Percentiles rank a stretch among this genome's conserved stretches.
phyloP scores from a whole-genome alignment of 2,329 filamentous ascomycete species.

The Pseudovirgaria hyperparasitica region DNA sequence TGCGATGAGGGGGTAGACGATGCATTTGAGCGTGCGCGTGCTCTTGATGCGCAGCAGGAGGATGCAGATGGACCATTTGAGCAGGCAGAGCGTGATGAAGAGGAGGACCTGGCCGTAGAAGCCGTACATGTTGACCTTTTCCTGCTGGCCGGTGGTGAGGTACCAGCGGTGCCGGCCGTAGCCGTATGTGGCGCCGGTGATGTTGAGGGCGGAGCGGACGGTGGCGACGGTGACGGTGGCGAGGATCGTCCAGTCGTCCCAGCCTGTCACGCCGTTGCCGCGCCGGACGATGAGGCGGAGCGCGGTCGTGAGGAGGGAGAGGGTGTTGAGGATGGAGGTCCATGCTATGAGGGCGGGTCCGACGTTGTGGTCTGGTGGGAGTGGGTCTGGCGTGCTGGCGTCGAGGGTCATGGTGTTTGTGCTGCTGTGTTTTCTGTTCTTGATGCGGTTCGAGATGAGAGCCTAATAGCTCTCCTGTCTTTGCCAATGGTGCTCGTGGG shows the following conservation, averaged over 20 bases:
- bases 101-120: conserved; percentile 30
- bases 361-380: conserved; percentile 9
- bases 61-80: conserved; percentile 32
- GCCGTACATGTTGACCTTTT: conserved; percentile 24
- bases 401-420: too few relatives aligned
- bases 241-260: conserved; percentile 28
- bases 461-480: too few relatives aligned
- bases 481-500: too few relatives aligned
- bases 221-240: conserved; percentile 17
- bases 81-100: conserved; percentile 26
- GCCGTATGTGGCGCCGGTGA: conserved; percentile 20
- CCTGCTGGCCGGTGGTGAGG: conserved; percentile 18
- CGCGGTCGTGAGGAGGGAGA: conserved; percentile 20
- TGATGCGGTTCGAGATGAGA: too few relatives aligned
- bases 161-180: conserved; percentile 29
- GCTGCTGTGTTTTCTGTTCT: too few relatives aligned
- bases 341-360: conserved; percentile 20
- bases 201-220: conserved; percentile 20
- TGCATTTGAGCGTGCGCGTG: conserved; percentile 15
- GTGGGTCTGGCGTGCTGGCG: conserved; percentile 6
- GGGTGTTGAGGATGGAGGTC: conserved; percentile 18
- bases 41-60: conserved; percentile 31
- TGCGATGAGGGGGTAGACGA: conserved; percentile 15
- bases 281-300: conserved; percentile 21
- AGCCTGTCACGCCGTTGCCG: conserved; percentile 16